Conservation (phyloP, 768 basidiomycete genomes). For the Trametes elegans region DNA sequence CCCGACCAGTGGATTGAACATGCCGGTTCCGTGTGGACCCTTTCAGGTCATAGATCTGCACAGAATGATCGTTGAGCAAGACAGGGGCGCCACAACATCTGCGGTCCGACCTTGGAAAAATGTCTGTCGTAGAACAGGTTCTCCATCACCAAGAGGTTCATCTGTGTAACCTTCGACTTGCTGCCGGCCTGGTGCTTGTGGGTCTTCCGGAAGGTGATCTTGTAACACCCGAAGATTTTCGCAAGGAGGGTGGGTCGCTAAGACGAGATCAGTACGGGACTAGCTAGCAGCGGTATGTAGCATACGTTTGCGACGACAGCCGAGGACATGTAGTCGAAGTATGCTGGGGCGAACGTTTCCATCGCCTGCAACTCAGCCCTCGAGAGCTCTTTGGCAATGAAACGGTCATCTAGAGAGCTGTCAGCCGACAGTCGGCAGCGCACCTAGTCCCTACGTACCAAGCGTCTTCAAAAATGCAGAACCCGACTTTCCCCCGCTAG, state of each 20-base stretch:
- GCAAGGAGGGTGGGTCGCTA: slow-evolving; percentile 93
- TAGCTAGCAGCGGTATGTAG: background rate
- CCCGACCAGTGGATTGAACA: slow-evolving; percentile 84
- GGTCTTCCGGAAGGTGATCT: slow-evolving; percentile 84
- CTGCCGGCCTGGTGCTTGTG: slow-evolving; percentile 63
- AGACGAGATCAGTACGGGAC: background rate
- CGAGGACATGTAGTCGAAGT: slow-evolving; percentile 98
- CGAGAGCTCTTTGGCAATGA: slow-evolving; percentile 97
- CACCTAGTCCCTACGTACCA: slow-evolving; percentile 48
- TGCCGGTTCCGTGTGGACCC: slow-evolving; percentile 94
- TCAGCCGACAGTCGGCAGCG: slow-evolving; percentile 1
- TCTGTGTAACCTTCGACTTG: slow-evolving; percentile 79
- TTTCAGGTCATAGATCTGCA: slow-evolving; percentile 93
- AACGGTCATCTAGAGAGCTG: slow-evolving; percentile 81
- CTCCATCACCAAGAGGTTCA: slow-evolving; percentile 98
- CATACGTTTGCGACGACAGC: slow-evolving; percentile 81
- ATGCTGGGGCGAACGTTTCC: slow-evolving; percentile 95
- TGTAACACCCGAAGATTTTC: slow-evolving; percentile 96
- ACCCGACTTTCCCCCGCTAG: slow-evolving; percentile 93
- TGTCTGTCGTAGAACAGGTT: slow-evolving; percentile 92
- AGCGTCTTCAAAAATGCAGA: slow-evolving; percentile 95
- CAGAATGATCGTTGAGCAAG: slow-evolving; percentile 2
- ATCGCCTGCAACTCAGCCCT: slow-evolving; percentile 89
- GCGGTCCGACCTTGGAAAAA: slow-evolving; percentile 70
- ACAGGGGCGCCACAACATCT: background rate